Percentiles rank a stretch among this genome's conserved stretches.
These are phyloP conservation scores for Pseudogymnoascus sp. DNA, from an alignment of 2,329 filamentous ascomycete species.

Conservation along the genomic window DNA sequence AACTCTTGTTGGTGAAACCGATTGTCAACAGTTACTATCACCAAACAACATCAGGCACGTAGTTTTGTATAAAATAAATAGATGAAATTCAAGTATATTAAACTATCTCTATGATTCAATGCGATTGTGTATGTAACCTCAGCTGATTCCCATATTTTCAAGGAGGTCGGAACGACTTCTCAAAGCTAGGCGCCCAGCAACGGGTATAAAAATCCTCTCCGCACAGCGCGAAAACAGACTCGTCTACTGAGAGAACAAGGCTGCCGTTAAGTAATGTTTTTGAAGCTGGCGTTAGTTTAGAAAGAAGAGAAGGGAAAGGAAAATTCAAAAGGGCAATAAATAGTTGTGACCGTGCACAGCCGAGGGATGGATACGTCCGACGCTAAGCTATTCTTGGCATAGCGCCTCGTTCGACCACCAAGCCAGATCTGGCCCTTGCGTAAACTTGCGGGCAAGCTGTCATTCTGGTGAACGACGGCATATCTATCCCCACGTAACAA, in stretches of 20 bases:
- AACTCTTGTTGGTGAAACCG: neutral
- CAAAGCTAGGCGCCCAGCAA: slow-evolving; percentile 67
- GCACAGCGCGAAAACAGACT: slow-evolving; percentile 63
- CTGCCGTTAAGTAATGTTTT: slow-evolving; percentile 52
- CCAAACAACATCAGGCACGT: neutral
- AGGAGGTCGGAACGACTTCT: slow-evolving; percentile 55
- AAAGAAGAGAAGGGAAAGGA: slow-evolving; percentile 32
- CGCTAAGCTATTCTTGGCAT: slow-evolving; percentile 16
- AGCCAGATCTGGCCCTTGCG: slow-evolving; percentile 8
- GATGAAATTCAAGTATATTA: neutral
- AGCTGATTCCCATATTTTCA: slow-evolving; percentile 67
- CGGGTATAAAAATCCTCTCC: slow-evolving; percentile 53
- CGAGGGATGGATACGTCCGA: slow-evolving; percentile 27
- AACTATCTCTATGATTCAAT: neutral
- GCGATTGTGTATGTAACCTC: slow-evolving; percentile 48
- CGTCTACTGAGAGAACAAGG: slow-evolving; percentile 40
- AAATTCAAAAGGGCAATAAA: slow-evolving; percentile 24
- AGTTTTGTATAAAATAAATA: neutral
- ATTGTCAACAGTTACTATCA: neutral
- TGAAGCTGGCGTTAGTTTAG: slow-evolving; percentile 43
- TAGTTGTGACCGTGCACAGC: slow-evolving; percentile 25
- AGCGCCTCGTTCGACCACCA: neutral
- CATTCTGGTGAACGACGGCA: slow-evolving; percentile 9
- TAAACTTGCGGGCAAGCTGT: slow-evolving; percentile 11
- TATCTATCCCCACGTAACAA: slow-evolving; percentile 7